phyloP scores from a whole-genome alignment of 2,329 filamentous ascomycete species.

The Colletotrichum sidae region DNA sequence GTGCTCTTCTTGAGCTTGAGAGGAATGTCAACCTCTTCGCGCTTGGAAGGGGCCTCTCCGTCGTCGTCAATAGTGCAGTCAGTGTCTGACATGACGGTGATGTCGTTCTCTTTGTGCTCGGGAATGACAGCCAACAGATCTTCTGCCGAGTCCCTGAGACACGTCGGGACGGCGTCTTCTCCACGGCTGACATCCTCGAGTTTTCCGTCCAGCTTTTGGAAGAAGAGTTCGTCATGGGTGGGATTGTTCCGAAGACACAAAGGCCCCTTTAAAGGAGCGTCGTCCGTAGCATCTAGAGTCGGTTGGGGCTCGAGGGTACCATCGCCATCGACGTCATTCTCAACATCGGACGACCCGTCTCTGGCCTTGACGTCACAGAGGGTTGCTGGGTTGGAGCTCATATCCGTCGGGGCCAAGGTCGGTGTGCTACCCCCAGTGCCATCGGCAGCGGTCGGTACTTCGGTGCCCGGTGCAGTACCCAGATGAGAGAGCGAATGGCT shows the following conservation, averaged over 20 bases:
- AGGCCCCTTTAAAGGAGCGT: constrained; percentile 62
- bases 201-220: constrained; percentile 61
- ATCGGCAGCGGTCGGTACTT: constrained; percentile 50
- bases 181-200: constrained; percentile 61
- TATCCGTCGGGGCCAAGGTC: constrained; percentile 42
- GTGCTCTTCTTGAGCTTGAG: constrained; percentile 57
- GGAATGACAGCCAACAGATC: constrained; percentile 34
- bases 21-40: constrained; percentile 55
- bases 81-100: constrained; percentile 9
- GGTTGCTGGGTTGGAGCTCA: constrained; percentile 32
- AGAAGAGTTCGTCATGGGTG: constrained; percentile 67
- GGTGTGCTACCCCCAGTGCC: constrained; percentile 54
- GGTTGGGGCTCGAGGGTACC: constrained; percentile 41
- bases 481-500: constrained; percentile 68
- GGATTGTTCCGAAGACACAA: constrained; percentile 67
- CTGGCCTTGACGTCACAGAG: constrained; percentile 30
- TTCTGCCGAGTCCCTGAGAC: constrained; percentile 50
- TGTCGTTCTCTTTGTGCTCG: constrained; percentile 32
- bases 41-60: constrained; percentile 43
- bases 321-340: constrained; percentile 25
- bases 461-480: constrained; percentile 57
- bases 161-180: constrained; percentile 59
- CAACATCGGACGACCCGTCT: constrained; percentile 31
- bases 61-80: constrained; percentile 38
- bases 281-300: constrained; percentile 54